phyloP scores from a whole-genome alignment of 805 yeast genomes.

The Sungouiozyma ichnusensis region DNA sequence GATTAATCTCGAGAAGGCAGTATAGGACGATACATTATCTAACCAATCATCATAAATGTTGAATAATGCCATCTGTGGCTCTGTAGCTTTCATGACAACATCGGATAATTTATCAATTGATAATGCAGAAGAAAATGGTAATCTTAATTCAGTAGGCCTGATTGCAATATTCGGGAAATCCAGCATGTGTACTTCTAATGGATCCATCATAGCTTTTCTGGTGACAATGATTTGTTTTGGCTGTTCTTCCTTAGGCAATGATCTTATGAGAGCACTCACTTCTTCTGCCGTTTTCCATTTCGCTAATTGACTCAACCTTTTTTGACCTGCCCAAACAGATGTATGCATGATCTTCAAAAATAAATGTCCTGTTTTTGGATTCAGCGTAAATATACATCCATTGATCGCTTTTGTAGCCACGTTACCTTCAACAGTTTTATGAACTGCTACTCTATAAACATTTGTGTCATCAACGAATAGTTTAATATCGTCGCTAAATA shows the following conservation, averaged over 20 bases:
- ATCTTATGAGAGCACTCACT: slow-evolving; percentile 80
- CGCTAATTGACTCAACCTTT: slow-evolving; percentile 81
- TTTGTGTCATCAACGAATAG: slow-evolving; percentile 88
- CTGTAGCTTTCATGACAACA: slow-evolving; percentile 74
- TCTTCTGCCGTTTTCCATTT: slow-evolving; percentile 99
- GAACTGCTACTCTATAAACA: slow-evolving; percentile 87
- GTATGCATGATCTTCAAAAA: slow-evolving; percentile 85
- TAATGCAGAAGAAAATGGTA: slow-evolving; percentile 84
- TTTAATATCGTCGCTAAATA: slow-evolving; percentile 75
- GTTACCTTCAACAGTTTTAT: slow-evolving; percentile 87
- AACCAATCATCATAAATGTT: slow-evolving; percentile 95
- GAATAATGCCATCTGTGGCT: slow-evolving; percentile 85
- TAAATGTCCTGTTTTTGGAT: slow-evolving; percentile 85
- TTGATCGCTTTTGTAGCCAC: slow-evolving; percentile 85
- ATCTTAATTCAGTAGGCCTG: slow-evolving; percentile 75
- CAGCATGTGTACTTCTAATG: slow-evolving; percentile 91
- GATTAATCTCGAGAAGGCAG: slow-evolving; percentile 85
- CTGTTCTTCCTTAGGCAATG: slow-evolving; percentile 86
- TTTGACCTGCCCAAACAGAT: slow-evolving; percentile 95
- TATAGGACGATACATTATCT: slow-evolving; percentile 67
- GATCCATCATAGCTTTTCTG: slow-evolving; percentile 84
- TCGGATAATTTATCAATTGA: slow-evolving; percentile 71
- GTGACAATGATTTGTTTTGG: slow-evolving; percentile 89
- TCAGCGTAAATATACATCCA: slow-evolving; percentile 83
- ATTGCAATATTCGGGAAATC: slow-evolving; percentile 90